A percentile compares a stretch with the other conserved stretches of the same genome.
These are phyloP conservation scores for Pichia insulana DNA, from an alignment of 805 yeast genomes.

Conservation along the genomic window DNA sequence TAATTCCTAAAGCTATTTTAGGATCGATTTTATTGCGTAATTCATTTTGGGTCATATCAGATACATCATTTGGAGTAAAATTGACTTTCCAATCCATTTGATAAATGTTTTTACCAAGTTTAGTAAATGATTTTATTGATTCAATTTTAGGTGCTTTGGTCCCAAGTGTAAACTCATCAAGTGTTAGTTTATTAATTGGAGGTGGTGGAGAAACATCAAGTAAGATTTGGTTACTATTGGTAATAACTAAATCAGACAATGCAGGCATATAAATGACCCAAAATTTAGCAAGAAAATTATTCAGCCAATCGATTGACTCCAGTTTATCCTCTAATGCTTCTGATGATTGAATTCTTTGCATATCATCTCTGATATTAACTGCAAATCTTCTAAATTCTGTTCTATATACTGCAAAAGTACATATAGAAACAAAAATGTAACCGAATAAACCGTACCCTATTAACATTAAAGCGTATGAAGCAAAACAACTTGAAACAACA, in stretches of 20 bases:
- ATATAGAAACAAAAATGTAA: constrained; percentile 47
- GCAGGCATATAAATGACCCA: constrained; percentile 91
- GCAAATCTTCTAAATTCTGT: constrained; percentile 70
- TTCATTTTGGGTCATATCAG: constrained; percentile 74
- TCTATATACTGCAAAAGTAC: constrained; percentile 59
- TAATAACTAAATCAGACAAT: constrained; percentile 63
- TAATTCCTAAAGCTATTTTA: constrained; percentile 71
- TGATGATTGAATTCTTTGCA: constrained; percentile 54
- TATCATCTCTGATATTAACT: constrained; percentile 67
- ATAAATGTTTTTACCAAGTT: constrained; percentile 53
- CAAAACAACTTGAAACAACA: constrained; percentile 61
- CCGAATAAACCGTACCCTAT: constrained; percentile 59
- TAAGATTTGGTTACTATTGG: constrained; percentile 57
- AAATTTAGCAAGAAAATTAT: constrained; percentile 66
- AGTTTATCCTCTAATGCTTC: constrained; percentile 53
- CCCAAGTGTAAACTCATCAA: constrained; percentile 75
- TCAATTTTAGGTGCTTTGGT: constrained; percentile 71
- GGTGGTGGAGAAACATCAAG: constrained; percentile 73
- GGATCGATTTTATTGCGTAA: constrained; percentile 66
- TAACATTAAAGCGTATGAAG: constrained; percentile 60
- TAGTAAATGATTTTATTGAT: constrained; percentile 64
- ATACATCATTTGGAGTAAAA: constrained; percentile 74
- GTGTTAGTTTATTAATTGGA: constrained; percentile 65
- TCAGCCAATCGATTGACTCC: constrained; percentile 79
- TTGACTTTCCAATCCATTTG: constrained; percentile 83